Evolutionary conservation across 345 rosid species (phyloP).

Genomic region (Lumnitzera littorea): DNA sequence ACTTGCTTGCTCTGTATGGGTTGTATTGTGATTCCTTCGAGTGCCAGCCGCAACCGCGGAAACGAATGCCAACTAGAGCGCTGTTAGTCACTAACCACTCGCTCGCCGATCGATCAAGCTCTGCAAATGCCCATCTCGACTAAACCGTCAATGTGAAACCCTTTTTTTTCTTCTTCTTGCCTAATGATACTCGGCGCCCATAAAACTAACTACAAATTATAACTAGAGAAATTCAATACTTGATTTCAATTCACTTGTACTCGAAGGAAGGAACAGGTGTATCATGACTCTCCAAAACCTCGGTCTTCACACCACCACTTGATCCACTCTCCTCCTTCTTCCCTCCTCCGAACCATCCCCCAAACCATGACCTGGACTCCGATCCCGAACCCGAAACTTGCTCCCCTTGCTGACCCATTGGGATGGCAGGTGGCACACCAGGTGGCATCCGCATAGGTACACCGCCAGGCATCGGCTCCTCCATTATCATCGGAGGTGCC

Average conservation of each 20-base stretch:
- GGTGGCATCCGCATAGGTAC: slow-evolving; percentile 24
- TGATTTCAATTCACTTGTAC: slow-evolving; percentile 24
- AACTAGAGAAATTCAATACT: too few relatives aligned
- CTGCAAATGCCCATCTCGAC: too few relatives aligned
- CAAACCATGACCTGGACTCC: slow-evolving; percentile 34
- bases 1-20: too few relatives aligned
- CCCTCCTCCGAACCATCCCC: slow-evolving; percentile 45
- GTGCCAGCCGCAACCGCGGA: too few relatives aligned
- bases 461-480: slow-evolving; percentile 29
- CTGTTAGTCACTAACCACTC: too few relatives aligned
- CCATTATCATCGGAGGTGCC: slow-evolving; percentile 32
- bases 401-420: slow-evolving; percentile 11
- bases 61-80: too few relatives aligned
- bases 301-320: slow-evolving; percentile 37
- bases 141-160: too few relatives aligned
- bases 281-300: slow-evolving; percentile 70
- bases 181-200: too few relatives aligned
- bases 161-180: too few relatives aligned
- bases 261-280: slow-evolving; percentile 67
- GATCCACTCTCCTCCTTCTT: slow-evolving; percentile 31
- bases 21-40: too few relatives aligned
- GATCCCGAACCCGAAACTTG: slow-evolving; percentile 23
- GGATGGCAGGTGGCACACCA: slow-evolving; percentile 22
- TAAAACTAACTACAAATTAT: too few relatives aligned
- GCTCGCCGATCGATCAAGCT: too few relatives aligned